Conservation (phyloP, 345 rosid genomes). For the Arabidopsis thaliana region DNA sequence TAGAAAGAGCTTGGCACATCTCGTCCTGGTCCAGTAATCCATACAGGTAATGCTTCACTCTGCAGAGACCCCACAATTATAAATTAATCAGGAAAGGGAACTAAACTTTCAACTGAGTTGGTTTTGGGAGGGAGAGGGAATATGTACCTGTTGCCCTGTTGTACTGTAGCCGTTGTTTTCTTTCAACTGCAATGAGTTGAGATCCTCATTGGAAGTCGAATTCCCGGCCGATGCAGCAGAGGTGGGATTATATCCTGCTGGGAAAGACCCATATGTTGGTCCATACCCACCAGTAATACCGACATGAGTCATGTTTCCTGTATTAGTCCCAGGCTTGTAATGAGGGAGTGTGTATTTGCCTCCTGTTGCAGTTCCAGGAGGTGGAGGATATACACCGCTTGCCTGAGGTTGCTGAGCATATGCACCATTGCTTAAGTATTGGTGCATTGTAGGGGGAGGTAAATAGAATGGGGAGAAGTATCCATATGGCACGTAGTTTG, state of each 20-base stretch:
- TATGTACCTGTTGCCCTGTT: slow-evolving; percentile 71
- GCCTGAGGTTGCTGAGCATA: slow-evolving; percentile 88
- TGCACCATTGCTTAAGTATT: slow-evolving; percentile 75
- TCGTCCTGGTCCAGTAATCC: slow-evolving; percentile 83
- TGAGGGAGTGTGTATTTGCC: slow-evolving; percentile 81
- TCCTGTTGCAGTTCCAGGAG: slow-evolving; percentile 66
- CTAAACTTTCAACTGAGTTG: slow-evolving; percentile 2
- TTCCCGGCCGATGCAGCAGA: slow-evolving; percentile 74
- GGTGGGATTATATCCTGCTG: slow-evolving; percentile 71
- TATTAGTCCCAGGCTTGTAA: slow-evolving; percentile 75
- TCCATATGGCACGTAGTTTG: slow-evolving; percentile 82
- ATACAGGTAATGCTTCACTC: slow-evolving; percentile 86
- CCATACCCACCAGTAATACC: slow-evolving; percentile 83
- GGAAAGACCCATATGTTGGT: slow-evolving; percentile 72
- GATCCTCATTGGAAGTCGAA: slow-evolving; percentile 75
- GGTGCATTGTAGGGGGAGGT: slow-evolving; percentile 82
- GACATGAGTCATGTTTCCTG: slow-evolving; percentile 70
- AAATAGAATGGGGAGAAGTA: slow-evolving; percentile 77
- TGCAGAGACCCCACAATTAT: slow-evolving; percentile 45
- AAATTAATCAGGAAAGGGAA: slow-evolving; percentile 32
- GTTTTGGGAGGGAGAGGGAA: neutral
- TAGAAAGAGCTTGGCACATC: slow-evolving; percentile 81
- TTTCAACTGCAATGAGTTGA: slow-evolving; percentile 72
- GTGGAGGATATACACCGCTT: slow-evolving; percentile 71
- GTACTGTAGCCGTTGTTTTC: slow-evolving; percentile 75